Conservation (phyloP, 306 rosid species). For the Medicago lupulina region DNA sequence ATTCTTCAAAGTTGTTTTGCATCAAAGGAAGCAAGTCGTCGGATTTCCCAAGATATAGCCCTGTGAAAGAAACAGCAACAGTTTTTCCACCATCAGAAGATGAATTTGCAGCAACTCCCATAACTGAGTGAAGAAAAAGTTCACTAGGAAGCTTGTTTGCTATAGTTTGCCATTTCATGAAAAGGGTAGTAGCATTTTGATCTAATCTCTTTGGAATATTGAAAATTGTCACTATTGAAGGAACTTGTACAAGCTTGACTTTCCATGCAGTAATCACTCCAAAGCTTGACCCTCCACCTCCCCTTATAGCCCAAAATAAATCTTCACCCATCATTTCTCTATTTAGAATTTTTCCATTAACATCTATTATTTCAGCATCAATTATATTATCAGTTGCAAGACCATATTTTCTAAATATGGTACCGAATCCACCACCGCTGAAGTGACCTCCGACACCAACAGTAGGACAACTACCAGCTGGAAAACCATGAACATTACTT, state of each 20-base stretch:
- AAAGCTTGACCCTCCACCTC: constrained; percentile 70
- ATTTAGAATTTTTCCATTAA: constrained; percentile 46
- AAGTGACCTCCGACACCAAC: constrained; percentile 52
- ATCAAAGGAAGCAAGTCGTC: constrained; percentile 23
- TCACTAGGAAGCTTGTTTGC: constrained; percentile 36
- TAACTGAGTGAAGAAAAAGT: constrained; percentile 39
- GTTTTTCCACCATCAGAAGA: constrained; percentile 25
- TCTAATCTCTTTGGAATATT: constrained; percentile 28
- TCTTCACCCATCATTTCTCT: constrained; percentile 59
- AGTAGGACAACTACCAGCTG: constrained; percentile 43
- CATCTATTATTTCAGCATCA: constrained; percentile 57
- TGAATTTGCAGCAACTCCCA: constrained; percentile 16
- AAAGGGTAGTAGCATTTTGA: constrained; percentile 43
- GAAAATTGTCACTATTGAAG: constrained; percentile 49
- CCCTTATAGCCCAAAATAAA: constrained; percentile 70
- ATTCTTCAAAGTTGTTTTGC: constrained; percentile 21
- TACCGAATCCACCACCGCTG: constrained; percentile 49
- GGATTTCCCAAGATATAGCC: constrained; percentile 38
- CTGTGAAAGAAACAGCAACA: constrained; percentile 35
- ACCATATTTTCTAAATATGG: constrained; percentile 55
- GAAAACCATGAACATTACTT: constrained; percentile 43
- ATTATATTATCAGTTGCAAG: constrained; percentile 54
- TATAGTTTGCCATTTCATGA: constrained; percentile 51
- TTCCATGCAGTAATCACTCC: constrained; percentile 61
- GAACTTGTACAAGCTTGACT: constrained; percentile 51